A percentile compares a stretch with the other conserved stretches of the same genome.
These are phyloP conservation scores for Fraxinus nigra DNA, from an alignment of 305 asterid genomes.

Conservation along the genomic window DNA sequence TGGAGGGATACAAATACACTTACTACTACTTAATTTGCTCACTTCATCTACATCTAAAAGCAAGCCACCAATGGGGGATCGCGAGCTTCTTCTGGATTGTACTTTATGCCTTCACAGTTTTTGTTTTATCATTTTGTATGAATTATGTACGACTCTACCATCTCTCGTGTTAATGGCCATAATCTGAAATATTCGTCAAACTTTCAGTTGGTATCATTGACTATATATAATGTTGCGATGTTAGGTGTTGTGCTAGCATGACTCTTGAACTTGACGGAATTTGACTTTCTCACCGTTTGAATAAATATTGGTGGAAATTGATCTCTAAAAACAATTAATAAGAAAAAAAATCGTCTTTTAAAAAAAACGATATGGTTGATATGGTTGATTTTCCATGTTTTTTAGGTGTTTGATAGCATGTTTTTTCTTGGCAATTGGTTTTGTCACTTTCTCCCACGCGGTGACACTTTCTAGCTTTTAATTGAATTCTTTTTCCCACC, in stretches of 20 bases:
- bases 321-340: not conserved
- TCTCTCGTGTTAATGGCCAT: not conserved
- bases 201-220: not conserved
- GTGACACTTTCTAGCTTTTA: no score
- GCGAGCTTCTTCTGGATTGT: not conserved
- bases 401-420: no score
- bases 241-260: not conserved
- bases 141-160: not conserved
- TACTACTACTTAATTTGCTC: not conserved
- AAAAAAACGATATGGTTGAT: not conserved
- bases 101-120: not conserved
- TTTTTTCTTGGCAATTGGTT: no score
- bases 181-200: not conserved
- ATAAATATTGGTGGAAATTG: not conserved
- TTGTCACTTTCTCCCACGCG: no score
- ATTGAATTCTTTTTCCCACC: no score
- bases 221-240: not conserved
- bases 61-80: not conserved
- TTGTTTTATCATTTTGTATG: not conserved
- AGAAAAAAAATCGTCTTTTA: not conserved
- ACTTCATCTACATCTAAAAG: not conserved
- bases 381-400: no score
- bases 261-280: not conserved
- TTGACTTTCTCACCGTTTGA: not conserved
- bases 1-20: not conserved